phyloP scores from a whole-genome alignment of 352 stramenopile species.

The Globisporangium heterothallicum region DNA sequence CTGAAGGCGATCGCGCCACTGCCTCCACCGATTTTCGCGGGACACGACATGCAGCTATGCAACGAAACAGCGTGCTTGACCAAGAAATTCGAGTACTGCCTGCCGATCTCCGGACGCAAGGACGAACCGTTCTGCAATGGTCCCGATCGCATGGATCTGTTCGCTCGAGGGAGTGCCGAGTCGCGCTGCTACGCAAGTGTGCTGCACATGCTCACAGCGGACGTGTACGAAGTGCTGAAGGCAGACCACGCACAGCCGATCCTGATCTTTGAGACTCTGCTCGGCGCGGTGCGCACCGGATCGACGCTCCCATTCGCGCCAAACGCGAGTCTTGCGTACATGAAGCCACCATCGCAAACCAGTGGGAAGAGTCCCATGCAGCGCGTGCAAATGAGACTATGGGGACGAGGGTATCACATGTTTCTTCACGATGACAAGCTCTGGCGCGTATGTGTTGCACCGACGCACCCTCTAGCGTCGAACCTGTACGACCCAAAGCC shows the following conservation, averaged over 20 bases:
- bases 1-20: background rate
- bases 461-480: constrained; percentile 6
- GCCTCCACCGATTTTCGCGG: background rate
- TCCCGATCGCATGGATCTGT: constrained; percentile 6
- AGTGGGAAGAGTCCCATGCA: background rate
- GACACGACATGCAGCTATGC: background rate
- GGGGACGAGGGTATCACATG: constrained; percentile 8
- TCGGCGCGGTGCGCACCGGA: constrained; percentile 3
- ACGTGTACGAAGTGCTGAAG: constrained; percentile 2
- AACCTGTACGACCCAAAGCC: constrained; percentile 9
- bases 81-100: constrained; percentile 2
- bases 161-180: background rate
- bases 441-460: constrained; percentile 10
- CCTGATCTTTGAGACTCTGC: constrained; percentile 1
- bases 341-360: background rate
- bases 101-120: constrained; percentile 11
- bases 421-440: constrained; percentile 6
- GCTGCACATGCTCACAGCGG: constrained; percentile 4
- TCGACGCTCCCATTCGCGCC: constrained; percentile 1
- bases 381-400: constrained; percentile 1
- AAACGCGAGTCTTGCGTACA: background rate
- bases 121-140: constrained; percentile 13
- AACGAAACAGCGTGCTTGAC: background rate
- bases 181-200: constrained; percentile 6
- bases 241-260: background rate